These are phyloP conservation scores for Pogostemon cablin DNA, from an alignment of 257 asterid genomes.

Conservation along the genomic window DNA sequence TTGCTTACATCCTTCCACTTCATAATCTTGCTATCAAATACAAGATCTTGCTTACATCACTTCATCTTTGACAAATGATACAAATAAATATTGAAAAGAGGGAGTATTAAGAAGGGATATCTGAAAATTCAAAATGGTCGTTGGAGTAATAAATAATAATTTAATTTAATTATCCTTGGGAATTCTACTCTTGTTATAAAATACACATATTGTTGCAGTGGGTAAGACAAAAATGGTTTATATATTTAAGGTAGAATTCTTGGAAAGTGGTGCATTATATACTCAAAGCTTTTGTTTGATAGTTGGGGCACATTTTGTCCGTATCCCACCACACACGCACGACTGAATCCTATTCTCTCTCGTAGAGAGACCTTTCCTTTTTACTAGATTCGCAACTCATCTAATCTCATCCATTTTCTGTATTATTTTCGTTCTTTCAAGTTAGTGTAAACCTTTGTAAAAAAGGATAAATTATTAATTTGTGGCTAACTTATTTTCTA, in stretches of 20 bases:
- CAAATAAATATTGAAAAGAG: neutral
- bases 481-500: too few relatives aligned
- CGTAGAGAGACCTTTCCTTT: constrained; percentile 27
- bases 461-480: too few relatives aligned
- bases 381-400: constrained; percentile 43
- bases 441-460: too few relatives aligned
- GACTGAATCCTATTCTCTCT: constrained; percentile 58
- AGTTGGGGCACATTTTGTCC: constrained; percentile 63
- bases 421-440: too few relatives aligned
- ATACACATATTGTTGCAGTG: constrained; percentile 25
- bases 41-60: too few relatives aligned
- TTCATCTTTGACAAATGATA: constrained; percentile 30
- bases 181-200: constrained; percentile 24
- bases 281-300: constrained; percentile 32
- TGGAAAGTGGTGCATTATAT: constrained; percentile 31
- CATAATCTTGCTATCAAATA: too few relatives aligned
- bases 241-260: constrained; percentile 31
- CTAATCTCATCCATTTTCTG: neutral
- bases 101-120: neutral
- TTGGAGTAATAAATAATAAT: constrained; percentile 38
- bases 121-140: constrained; percentile 33
- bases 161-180: constrained; percentile 33
- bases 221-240: constrained; percentile 35
- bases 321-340: constrained; percentile 46
- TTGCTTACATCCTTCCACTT: too few relatives aligned